Conservation (phyloP, 2,329 filamentous ascomycete species). For the Davidsoniella neocaledoniae region DNA sequence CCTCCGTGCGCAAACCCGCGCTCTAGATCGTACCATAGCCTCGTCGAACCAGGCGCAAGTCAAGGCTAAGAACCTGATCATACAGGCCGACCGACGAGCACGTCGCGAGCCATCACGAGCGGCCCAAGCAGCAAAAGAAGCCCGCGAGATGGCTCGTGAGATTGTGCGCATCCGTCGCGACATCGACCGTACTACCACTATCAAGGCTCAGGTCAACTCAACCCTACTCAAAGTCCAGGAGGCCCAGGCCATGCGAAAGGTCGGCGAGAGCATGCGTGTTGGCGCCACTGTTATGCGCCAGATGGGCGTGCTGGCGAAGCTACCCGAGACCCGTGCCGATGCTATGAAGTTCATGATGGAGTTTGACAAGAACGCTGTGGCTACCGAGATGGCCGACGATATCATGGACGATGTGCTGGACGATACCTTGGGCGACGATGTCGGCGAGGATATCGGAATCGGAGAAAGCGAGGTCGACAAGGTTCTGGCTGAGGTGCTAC, state of each 20-base stretch:
- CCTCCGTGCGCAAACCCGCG: constrained; percentile 77
- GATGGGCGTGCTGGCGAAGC: constrained; percentile 66
- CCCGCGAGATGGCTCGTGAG: constrained; percentile 76
- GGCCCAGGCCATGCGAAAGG: constrained; percentile 87
- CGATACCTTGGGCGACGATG: constrained; percentile 46
- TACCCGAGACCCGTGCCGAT: constrained; percentile 63
- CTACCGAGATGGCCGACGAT: constrained; percentile 93
- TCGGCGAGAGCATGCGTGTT: constrained; percentile 76
- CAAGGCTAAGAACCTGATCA: constrained; percentile 73
- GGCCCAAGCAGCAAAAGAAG: constrained; percentile 64
- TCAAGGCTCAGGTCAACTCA: constrained; percentile 78
- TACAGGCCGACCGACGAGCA: constrained; percentile 65
- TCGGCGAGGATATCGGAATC: constrained; percentile 23
- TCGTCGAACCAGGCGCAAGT: constrained; percentile 61
- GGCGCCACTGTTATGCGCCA: constrained; percentile 94
- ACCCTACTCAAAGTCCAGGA: constrained; percentile 98
- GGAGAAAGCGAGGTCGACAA: constrained; percentile 75
- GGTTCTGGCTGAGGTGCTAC: constrained; percentile 78
- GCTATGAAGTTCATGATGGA: constrained; percentile 88
- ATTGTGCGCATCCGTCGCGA: constrained; percentile 70
- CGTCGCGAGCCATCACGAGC: constrained; percentile 64
- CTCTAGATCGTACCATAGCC: constrained; percentile 83
- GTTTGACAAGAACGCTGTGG: constrained; percentile 85
- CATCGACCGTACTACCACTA: constrained; percentile 57
- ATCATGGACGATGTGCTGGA: constrained; percentile 60